phyloP scores from a whole-genome alignment of 2,329 filamentous ascomycete genomes.

The Penicillium verrucosum region DNA sequence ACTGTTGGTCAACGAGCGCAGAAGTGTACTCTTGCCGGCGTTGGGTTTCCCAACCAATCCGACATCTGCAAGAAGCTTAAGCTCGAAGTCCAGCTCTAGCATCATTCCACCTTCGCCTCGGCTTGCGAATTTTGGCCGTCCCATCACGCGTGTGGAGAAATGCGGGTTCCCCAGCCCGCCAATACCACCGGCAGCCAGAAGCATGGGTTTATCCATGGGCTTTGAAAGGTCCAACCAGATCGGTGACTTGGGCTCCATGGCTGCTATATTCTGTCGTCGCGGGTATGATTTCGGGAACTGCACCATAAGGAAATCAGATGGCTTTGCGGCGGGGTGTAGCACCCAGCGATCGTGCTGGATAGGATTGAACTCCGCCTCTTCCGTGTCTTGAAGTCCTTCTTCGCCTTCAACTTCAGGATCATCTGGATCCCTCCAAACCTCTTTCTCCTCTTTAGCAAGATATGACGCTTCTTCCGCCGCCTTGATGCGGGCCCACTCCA shows the following conservation, averaged over 20 bases:
- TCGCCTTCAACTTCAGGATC: not conserved
- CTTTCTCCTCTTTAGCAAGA: conserved; percentile 34
- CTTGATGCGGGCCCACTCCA: conserved; percentile 52
- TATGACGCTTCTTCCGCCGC: conserved; percentile 52
- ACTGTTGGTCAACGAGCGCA: conserved; percentile 83
- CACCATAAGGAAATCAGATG: conserved; percentile 63
- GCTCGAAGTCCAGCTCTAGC: conserved; percentile 78
- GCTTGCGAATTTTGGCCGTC: conserved; percentile 81
- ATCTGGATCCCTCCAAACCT: conserved; percentile 17
- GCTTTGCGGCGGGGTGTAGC: conserved; percentile 74
- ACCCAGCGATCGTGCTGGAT: conserved; percentile 71
- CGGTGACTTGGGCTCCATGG: conserved; percentile 68
- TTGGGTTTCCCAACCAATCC: conserved; percentile 94
- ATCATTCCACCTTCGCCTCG: conserved; percentile 76
- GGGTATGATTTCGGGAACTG: conserved; percentile 58
- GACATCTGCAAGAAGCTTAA: conserved; percentile 93
- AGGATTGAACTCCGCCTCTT: conserved; percentile 42
- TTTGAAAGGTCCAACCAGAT: conserved; percentile 70
- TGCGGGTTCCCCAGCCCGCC: conserved; percentile 93
- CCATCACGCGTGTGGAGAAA: conserved; percentile 73
- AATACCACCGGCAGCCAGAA: conserved; percentile 82
- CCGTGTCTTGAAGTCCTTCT: conserved; percentile 31
- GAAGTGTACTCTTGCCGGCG: conserved; percentile 89
- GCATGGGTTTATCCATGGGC: conserved; percentile 76
- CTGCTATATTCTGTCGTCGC: conserved; percentile 56